phyloP scores from a whole-genome alignment of 148 eudicot genomes.

The Heliosperma pusillum region DNA sequence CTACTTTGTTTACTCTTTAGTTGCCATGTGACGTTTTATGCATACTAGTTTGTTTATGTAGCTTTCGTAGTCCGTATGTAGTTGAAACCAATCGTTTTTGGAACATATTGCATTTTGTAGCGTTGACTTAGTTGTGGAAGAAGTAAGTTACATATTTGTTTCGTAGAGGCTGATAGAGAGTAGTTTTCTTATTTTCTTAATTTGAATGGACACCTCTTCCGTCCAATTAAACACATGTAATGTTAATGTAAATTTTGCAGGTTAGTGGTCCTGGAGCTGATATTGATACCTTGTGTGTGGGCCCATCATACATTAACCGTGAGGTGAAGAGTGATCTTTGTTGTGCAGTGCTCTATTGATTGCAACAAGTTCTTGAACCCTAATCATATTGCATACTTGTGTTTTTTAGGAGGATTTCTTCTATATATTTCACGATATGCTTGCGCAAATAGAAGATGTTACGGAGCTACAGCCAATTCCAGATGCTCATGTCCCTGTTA shows the following conservation, averaged over 20 bases:
- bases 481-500: constrained; percentile 87
- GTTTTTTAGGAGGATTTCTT: constrained; percentile 63
- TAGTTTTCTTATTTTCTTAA: neutral
- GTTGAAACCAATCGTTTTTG: neutral
- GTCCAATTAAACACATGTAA: neutral
- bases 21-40: neutral
- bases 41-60: neutral
- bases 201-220: neutral
- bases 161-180: too few species aligned
- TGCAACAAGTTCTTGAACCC: neutral
- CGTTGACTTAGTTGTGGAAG: too few species aligned
- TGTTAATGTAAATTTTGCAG: constrained; percentile 27
- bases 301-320: constrained; percentile 75
- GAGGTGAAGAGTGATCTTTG: constrained; percentile 41
- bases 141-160: too few species aligned
- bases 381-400: neutral
- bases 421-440: constrained; percentile 42
- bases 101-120: too few species aligned
- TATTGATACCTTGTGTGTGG: constrained; percentile 77
- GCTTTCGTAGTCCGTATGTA: neutral
- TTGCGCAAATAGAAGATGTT: constrained; percentile 64
- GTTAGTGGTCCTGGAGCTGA: constrained; percentile 94
- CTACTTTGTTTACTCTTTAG: neutral
- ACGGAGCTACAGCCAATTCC: constrained; percentile 83
- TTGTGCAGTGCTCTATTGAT: neutral